Evolutionary conservation across 2,329 filamentous ascomycete genomes (phyloP), one percentile per base, ranked within the genome.

Genomic region (Ophiocordyceps camponoti-saundersi): DNA sequence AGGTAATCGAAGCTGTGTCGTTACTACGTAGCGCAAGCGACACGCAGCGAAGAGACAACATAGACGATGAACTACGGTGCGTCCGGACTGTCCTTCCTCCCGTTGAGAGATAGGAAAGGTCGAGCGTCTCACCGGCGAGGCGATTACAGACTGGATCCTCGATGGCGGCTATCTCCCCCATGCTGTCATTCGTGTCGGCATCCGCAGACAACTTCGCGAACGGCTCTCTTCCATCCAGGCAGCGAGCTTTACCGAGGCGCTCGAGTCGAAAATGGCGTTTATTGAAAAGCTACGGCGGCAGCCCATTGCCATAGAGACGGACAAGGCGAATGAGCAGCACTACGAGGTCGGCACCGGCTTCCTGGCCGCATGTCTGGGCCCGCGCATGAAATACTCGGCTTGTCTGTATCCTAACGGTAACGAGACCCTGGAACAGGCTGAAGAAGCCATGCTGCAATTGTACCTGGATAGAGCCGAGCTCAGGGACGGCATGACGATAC

Each of bases 261-360:
- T 74, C 49, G 67, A 70, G 48, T 69, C 68, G 48, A 85, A 84
- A 59, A 79, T 82, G 72, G 63, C 64, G 22, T 84, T 80, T 57
- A 69, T 85, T 12, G 65, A 74, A 46, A 61, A 69, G 3, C 66
- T 83, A n/a, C 70, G 76, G 20, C 66, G 63, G 16, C 67, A 72
- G 34, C 79, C 79, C 12, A 83, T 85, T 51, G 81, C 80, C n/a
- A 72, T 84, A 53, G 76, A 81, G 59, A 82, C 79, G 1, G 70
- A 68, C 3, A 65, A 70, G 2, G 80, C 81, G 21, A 84, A 85
- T 58, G 65, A 73, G 54, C 80, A 85, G 67, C 80, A 85, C 61
- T 85, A 85, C 56, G 80, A 85, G 62, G 80, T 85, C 40, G 78
- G 77, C 39, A 82, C 80, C 0, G 76, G 75, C 3, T 74, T 84